Conservation (phyloP, 495 filamentous ascomycete genomes). For the Amphirosellinia nigrospora region DNA sequence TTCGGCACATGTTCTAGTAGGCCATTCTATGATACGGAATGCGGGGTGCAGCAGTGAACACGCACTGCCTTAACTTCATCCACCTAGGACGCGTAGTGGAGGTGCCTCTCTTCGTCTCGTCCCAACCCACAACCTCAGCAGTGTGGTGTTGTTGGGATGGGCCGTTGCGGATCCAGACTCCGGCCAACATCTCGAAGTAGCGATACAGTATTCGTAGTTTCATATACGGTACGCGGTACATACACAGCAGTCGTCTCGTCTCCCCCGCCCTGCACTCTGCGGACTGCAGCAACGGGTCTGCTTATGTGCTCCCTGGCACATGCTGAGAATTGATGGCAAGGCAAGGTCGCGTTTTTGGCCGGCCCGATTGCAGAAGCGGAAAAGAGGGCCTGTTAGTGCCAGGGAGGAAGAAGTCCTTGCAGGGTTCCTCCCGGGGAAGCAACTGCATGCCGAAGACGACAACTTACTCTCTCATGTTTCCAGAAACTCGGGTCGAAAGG, state of each 20-base stretch:
- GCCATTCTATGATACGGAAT: slow-evolving; percentile 1
- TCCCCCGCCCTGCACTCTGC: slow-evolving; percentile 12
- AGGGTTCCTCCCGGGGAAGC: slow-evolving; percentile 2
- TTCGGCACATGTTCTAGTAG: background rate
- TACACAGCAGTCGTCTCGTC: too few species aligned
- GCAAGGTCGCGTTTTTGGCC: background rate
- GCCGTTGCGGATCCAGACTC: background rate
- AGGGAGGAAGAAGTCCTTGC: background rate
- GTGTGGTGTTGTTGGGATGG: background rate
- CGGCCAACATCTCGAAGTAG: slow-evolving; percentile 9
- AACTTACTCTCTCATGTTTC: slow-evolving; percentile 8
- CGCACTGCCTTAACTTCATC: background rate
- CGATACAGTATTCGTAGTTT: slow-evolving; percentile 16
- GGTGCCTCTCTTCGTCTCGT: background rate
- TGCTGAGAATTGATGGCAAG: slow-evolving; percentile 4
- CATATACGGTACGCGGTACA: slow-evolving; percentile 7
- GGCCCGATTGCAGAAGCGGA: slow-evolving; percentile 18
- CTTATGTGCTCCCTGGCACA: background rate
- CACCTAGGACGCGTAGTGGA: background rate
- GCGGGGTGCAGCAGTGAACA: background rate
- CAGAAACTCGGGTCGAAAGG: slow-evolving; percentile 21
- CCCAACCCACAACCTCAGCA: background rate
- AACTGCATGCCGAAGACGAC: background rate
- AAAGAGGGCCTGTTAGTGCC: background rate
- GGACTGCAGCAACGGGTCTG: background rate